Evolutionary conservation across 371 early-diverging fungal genomes (phyloP), one percentile per base, ranked within the genome.

Genomic region (Mucor indicus): DNA sequence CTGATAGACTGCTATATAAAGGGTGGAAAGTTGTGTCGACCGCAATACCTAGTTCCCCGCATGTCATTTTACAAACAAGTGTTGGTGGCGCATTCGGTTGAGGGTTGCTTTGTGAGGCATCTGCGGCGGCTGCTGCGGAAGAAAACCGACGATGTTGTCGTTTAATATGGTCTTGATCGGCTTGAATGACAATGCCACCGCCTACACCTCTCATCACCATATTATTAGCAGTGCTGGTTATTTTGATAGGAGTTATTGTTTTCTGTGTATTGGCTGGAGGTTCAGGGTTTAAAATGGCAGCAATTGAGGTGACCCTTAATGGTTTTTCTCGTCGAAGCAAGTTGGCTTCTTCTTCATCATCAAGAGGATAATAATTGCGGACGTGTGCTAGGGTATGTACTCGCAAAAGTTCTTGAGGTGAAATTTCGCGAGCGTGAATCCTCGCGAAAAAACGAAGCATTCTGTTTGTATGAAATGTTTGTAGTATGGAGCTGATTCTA

Each of bases 1-100:
- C 84, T 1, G 80, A 77, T 1, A 69, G 55, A 35, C 70, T 69
- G 7, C 78, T 70, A 47, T 83, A 62, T 19, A 64, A 48, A 4
- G 80, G 78, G 51, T 75, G 74, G 55, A 76, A 85, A 4, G 84
- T 75, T 9, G 84, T 82, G 53, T 85, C 81, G 11, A 79, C 75
- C 4, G 76, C 68, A 59, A 78, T 79, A 16, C 77, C 81, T 27
- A 79, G 40, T 43, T 81, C 76, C 1, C 80, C 76, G 50, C 80
- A 79, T 13, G 62, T 67, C 77, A 80, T 80, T 24, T 77, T 69
- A 38, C 64, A 81, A 0, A 75, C 60, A 0, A 79, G 48, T 4
- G 62, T 72, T 12, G 80, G 79, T 9, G 79, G 81, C 9, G 68
- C 63, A 27, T 71, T 67, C 4, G 72, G 55, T 2, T 55, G 50